Base-by-base conservation (phyloP, 129 eudicot genomes). In the Oenanthe sinensis region DNA sequence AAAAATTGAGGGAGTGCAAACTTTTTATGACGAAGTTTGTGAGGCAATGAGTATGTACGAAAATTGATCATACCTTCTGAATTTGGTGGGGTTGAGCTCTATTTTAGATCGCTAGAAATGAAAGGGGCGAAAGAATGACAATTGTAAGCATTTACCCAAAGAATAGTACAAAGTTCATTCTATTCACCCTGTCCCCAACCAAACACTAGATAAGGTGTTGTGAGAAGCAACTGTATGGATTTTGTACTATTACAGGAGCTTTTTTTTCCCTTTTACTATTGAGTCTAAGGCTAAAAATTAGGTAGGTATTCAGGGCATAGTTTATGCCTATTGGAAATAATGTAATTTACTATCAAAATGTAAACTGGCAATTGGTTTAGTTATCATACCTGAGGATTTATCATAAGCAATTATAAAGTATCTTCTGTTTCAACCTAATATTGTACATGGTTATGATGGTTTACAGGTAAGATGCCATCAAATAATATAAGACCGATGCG, bases 401-500 rank as follows among this genome's bases (percentile, higher is more conserved):
- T 15, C 68, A 0, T 76, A 47, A 62, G 3, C 9, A 11, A 20
- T 19, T 52, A 17, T 8, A 77, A 46, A 28, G 37, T 8, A 58
- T 68, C 52, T 43, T 17, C 37, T 55, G 19, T 39, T 72, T 60
- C 45, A 30, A 22, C n/a, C 22, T 70, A 15, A 36, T 36, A 37
- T 70, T 36, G 11, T 70, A 45, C 54, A 77, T 19, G 46, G n/a
- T n/a, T n/a, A n/a, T n/a, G n/a, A n/a, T n/a, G n/a, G 58, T 54
- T 52, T 80, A 74, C 83, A 96, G 99, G 97, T 87, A 79, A 70
- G 78, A 86, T 87, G 87, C 92, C 82, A 79, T 79, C 87, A 79
- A 88, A 82, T 60, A 85, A 71, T 74, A 76, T 91, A 39, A 86
- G 81, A 85, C 91, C 96, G 16, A 88, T 87, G 85, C 86, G 98